Evolutionary conservation across 495 filamentous ascomycete species (phyloP).

Genomic region (Parachaetomium inaequale): DNA sequence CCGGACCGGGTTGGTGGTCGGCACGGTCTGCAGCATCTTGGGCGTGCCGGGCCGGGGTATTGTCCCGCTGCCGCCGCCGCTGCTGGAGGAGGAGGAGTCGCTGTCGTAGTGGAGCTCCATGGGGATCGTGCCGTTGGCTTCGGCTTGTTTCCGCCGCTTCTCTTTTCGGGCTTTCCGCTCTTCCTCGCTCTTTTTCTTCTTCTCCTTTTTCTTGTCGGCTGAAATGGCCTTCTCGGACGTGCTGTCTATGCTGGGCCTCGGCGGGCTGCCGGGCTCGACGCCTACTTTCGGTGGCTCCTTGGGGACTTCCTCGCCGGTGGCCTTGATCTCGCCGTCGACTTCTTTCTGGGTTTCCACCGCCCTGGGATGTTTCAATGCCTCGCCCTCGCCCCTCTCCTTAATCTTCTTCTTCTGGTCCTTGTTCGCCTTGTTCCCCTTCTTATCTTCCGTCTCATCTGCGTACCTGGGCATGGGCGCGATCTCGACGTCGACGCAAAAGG

Average conservation of each 20-base stretch:
- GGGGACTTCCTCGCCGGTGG: constrained; percentile 41
- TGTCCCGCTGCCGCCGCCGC: constrained; percentile 15
- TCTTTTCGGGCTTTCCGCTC: constrained; percentile 85
- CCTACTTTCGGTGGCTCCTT: constrained; percentile 33
- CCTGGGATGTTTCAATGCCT: constrained; percentile 61
- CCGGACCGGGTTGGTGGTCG: constrained; percentile 85
- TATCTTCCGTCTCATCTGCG: constrained; percentile 36
- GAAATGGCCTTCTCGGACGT: constrained; percentile 17
- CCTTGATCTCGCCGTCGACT: constrained; percentile 37
- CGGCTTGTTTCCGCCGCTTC: constrained; percentile 70
- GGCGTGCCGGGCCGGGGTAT: constrained; percentile 33
- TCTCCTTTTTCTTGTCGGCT: constrained; percentile 67
- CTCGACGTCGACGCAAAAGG: constrained; percentile 96
- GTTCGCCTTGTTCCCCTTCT: constrained; percentile 43
- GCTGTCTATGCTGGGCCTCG: constrained; percentile 29
- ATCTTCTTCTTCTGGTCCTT: constrained; percentile 61
- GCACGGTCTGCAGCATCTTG: constrained; percentile 57
- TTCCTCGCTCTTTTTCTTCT: constrained; percentile 86
- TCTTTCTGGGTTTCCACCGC: constrained; percentile 55
- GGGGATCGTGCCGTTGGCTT: constrained; percentile 77
- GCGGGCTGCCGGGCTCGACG: constrained; percentile 26
- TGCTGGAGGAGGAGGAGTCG: constrained; percentile 44
- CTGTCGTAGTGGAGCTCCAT: constrained; percentile 67
- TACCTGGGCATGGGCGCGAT: constrained; percentile 67
- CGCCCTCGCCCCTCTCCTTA: constrained; percentile 66